phyloP scores from a whole-genome alignment of 352 stramenopile genomes.

The Plasmopara halstedii region DNA sequence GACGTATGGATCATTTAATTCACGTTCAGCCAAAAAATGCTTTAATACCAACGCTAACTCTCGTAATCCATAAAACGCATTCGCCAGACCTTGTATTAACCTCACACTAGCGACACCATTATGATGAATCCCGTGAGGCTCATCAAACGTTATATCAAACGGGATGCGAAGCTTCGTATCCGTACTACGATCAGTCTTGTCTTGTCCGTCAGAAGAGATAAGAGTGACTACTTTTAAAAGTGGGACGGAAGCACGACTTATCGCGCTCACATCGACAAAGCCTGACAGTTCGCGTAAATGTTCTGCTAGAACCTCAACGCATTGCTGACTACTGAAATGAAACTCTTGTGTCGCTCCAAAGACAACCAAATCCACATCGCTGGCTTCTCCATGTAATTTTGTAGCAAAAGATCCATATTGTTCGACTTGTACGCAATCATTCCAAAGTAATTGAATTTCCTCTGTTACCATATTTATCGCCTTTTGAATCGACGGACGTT shows the following conservation, averaged over 20 bases:
- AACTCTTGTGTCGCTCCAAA: conserved; percentile 51
- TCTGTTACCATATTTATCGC: conserved; percentile 41
- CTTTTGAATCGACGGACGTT: conserved; percentile 36
- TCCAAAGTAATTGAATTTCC: conserved; percentile 44
- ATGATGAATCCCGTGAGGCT: conserved; percentile 43
- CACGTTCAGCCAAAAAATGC: conserved; percentile 80
- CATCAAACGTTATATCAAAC: conserved; percentile 83
- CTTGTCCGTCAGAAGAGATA: conserved; percentile 13
- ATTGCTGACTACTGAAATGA: conserved; percentile 44
- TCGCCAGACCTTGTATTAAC: conserved; percentile 53
- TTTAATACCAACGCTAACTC: conserved; percentile 87
- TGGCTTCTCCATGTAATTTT: conserved; percentile 47
- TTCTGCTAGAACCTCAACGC: conserved; percentile 29
- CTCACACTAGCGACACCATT: conserved; percentile 71
- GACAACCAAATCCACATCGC: conserved; percentile 77
- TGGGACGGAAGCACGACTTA: conserved; percentile 66
- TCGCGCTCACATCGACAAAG: conserved; percentile 57
- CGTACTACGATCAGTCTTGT: not conserved
- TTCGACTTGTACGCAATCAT: conserved; percentile 40
- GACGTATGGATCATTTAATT: conserved; percentile 85
- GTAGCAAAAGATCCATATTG: conserved; percentile 72
- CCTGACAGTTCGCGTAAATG: conserved; percentile 16
- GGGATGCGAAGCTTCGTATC: conserved; percentile 31
- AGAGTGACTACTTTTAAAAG: conserved; percentile 67
- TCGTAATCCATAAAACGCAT: conserved; percentile 66